Evolutionary conservation across 2,329 filamentous ascomycete genomes (phyloP).

Genomic region (Blastomyces parvus): DNA sequence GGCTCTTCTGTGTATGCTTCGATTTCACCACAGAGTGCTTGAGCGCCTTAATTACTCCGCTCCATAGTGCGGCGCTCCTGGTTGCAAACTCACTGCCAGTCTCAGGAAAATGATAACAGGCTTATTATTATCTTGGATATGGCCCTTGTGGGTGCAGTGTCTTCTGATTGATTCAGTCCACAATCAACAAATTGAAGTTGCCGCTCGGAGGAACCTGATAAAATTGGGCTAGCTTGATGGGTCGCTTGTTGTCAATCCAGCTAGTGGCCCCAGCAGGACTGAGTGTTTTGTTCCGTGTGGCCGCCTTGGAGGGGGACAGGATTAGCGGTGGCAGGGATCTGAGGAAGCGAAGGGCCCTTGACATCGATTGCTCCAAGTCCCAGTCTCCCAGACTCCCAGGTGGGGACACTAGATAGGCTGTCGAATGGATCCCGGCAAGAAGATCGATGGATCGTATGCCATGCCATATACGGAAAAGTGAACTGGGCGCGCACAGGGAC

Average conservation of each 20-base stretch:
- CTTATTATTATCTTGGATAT: background rate
- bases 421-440: conserved; percentile 1
- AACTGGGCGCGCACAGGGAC: background rate
- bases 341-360: background rate
- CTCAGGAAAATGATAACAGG: background rate
- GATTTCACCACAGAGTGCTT: background rate
- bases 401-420: background rate
- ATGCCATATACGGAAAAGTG: conserved; percentile 7
- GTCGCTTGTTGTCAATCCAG: conserved; percentile 2
- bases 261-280: background rate
- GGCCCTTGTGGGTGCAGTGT: background rate
- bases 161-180: background rate
- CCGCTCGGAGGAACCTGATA: conserved; percentile 5
- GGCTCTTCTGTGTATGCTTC: background rate
- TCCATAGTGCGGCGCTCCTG: background rate
- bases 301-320: background rate
- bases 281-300: background rate
- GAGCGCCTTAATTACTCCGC: background rate
- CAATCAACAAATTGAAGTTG: background rate
- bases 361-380: background rate
- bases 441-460: conserved; percentile 8
- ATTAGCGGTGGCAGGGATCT: conserved; percentile 1
- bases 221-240: conserved; percentile 5
- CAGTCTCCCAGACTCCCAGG: too few relatives aligned
- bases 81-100: background rate